Evolutionary conservation across 2,329 filamentous ascomycete species (phyloP).

Genomic region (Arthrocladium fulminans): DNA sequence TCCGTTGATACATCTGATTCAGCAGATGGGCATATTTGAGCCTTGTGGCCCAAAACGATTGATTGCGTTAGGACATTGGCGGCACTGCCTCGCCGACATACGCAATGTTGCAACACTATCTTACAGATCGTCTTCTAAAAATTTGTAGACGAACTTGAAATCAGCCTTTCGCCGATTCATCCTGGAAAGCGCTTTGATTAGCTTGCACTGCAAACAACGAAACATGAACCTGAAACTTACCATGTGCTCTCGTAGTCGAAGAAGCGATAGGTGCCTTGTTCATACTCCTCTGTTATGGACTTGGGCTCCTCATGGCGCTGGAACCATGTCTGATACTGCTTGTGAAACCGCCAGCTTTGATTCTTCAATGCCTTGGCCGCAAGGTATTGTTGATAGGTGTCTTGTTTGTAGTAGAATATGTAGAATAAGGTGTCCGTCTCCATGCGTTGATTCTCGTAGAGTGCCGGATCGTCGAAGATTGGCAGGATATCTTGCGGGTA

Average conservation of each 20-base stretch:
- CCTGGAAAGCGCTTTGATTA: constrained; percentile 46
- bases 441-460: constrained; percentile 68
- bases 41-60: not conserved
- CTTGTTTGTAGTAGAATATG: constrained; percentile 97
- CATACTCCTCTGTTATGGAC: constrained; percentile 95
- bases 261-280: constrained; percentile 97
- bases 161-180: constrained; percentile 98
- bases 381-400: constrained; percentile 88
- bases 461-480: constrained; percentile 80
- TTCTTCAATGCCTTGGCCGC: constrained; percentile 95
- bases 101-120: not conserved
- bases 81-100: not conserved
- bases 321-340: constrained; percentile 99
- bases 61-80: not conserved
- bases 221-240: constrained; percentile 46
- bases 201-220: constrained; percentile 8
- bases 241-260: constrained; percentile 99
- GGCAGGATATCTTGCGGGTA: constrained; percentile 89
- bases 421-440: constrained; percentile 97
- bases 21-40: not conserved
- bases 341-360: constrained; percentile 98
- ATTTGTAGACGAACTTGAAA: constrained; percentile 98
- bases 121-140: constrained; percentile 82
- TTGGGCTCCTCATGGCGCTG: constrained; percentile 97
- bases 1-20: not conserved